Conservation (phyloP, 305 asterid species). For the Fraxinus ornus region DNA sequence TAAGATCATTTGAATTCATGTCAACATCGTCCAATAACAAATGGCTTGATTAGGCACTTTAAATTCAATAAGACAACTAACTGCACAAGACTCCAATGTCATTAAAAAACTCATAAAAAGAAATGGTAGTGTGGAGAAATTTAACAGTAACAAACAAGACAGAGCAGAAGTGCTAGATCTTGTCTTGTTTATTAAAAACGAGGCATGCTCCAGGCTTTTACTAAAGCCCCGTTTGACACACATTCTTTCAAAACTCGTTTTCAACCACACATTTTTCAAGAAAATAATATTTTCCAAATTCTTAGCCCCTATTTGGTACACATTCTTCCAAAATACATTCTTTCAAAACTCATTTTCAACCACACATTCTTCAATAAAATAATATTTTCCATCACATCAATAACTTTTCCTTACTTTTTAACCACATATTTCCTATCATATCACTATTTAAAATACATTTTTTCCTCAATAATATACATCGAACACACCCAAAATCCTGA, state of each 20-base stretch:
- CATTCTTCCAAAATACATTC: no score
- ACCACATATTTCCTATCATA: no score
- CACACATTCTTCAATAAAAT: no score
- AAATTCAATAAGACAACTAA: slow-evolving; percentile 17
- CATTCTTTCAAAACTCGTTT: no score
- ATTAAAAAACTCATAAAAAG: background rate
- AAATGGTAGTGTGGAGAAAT: background rate
- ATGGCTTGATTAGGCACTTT: background rate
- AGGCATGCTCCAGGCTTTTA: background rate
- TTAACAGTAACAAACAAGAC: background rate
- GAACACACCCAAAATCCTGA: background rate
- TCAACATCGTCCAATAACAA: slow-evolving; percentile 23
- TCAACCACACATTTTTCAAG: no score
- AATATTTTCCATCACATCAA: no score
- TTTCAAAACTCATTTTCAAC: no score
- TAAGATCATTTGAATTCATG: slow-evolving; percentile 27
- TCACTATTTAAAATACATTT: no score
- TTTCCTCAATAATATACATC: no score
- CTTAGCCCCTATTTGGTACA: no score
- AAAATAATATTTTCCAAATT: no score
- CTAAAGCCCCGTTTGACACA: background rate
- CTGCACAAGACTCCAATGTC: background rate
- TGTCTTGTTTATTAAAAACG: background rate
- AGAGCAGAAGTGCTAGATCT: background rate
- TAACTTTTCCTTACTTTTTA: no score